Evolutionary conservation across 1,284 basidiomycete species (phyloP).

Genomic region (Crucibulum parvulum): DNA sequence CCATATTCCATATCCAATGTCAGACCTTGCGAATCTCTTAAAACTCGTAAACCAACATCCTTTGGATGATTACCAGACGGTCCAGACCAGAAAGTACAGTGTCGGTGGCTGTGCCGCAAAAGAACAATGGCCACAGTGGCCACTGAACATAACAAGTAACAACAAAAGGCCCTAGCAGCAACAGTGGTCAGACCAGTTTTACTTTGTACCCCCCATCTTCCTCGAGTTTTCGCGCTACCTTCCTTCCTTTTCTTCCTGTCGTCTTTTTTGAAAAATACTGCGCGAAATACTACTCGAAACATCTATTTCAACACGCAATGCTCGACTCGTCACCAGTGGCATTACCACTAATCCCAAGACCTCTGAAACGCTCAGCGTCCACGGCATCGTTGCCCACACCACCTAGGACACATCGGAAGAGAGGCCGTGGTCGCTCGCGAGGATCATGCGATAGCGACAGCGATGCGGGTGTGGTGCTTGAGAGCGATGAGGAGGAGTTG

Average conservation of each 20-base stretch:
- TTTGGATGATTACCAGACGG: too few species aligned
- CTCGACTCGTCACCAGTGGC: conserved; percentile 40
- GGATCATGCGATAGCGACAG: conserved; percentile 37
- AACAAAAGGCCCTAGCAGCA: too few species aligned
- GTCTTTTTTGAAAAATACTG: neutral
- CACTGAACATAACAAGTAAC: too few species aligned
- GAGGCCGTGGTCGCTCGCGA: conserved; percentile 32
- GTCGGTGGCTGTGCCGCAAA: too few species aligned
- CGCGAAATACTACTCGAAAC: neutral
- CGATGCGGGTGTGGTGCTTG: conserved; percentile 20
- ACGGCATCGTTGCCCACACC: conserved; percentile 45
- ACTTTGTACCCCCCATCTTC: too few species aligned
- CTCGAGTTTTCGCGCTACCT: neutral
- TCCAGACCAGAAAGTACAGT: too few species aligned
- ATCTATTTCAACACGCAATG: conserved; percentile 15
- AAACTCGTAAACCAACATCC: too few species aligned
- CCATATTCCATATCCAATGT: too few species aligned
- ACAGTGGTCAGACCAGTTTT: too few species aligned
- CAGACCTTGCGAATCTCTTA: too few species aligned
- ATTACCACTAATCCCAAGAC: conserved; percentile 23
- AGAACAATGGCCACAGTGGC: too few species aligned
- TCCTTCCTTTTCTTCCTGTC: neutral
- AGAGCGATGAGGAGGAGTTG: conserved; percentile 27
- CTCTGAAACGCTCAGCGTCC: conserved; percentile 48
- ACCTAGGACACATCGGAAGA: conserved; percentile 42